Base-by-base conservation (phyloP, 768 basidiomycete genomes). In the Mycena leptocephala region DNA sequence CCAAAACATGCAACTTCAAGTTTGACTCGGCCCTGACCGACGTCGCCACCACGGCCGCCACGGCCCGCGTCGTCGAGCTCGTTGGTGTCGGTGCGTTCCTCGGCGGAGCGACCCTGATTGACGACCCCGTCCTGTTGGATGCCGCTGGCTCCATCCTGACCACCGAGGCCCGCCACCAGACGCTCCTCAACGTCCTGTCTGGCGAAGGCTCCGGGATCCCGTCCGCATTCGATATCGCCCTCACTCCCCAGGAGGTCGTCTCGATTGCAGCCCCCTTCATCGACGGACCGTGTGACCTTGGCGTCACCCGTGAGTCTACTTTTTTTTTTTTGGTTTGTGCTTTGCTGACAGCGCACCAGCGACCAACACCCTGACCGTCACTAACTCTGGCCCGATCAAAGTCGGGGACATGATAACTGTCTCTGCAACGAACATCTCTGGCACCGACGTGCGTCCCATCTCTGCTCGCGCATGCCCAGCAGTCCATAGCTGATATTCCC, bases 161-260 rank as follows among this genome's bases (percentile, higher is more conserved):
- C 46, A 88, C 95, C 64, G 95, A 96, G 81, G 93, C 95, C 24
- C 93, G 96, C 56, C 96, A 97, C 79, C 92, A 93, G 82, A 92
- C 93, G 3, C 84, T 96, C 46, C 88, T 96, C 65, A 96, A 96
- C 86, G 79, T 95, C 74, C 79, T 96, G 63, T 90, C 89, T 48
- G 88, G 89, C 24, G 85, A 83, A 74, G 92, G 90, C n/a, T 88
- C 88, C 3, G 87, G 92, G 26, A 90, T 95, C 68, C 92, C 95
- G 6, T 84, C 89, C 59, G 86, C 93, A 1, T 96, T 95, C 80
- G 95, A 96, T 82, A 85, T 96, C 32, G 87, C 92, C 8, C 86
- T 96, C 37, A 85, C 85, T 22, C 94, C 95, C 10, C 84, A 84
- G 33, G 93, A 96, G 81, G 90, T 95, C 33, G 89, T 96, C 61